Evolutionary conservation across 2,329 filamentous ascomycete species (phyloP).

Genomic region (Graphilbum fragrans): DNA sequence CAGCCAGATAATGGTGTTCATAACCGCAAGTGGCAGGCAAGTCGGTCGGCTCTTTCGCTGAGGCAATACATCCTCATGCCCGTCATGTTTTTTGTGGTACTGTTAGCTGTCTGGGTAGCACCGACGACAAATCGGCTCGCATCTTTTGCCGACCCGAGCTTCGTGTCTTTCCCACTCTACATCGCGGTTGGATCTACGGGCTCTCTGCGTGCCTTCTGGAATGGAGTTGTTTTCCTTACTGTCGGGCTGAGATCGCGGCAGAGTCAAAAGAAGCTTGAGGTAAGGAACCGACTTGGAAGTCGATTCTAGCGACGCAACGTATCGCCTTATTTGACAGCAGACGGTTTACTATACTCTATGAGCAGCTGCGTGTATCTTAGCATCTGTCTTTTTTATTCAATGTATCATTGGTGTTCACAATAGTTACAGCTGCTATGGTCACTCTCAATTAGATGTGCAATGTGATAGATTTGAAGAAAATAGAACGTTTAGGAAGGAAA

Average conservation of each 20-base stretch:
- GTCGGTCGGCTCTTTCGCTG: conserved; percentile 19
- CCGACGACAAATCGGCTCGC: conserved; percentile 23
- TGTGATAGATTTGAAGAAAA: too few species aligned
- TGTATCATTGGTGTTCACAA: too few species aligned
- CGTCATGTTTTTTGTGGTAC: conserved; percentile 21
- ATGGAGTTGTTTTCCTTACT: conserved; percentile 22
- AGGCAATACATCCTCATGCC: conserved; percentile 26
- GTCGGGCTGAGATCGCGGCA: conserved; percentile 20
- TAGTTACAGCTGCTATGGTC: too few species aligned
- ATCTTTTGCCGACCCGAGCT: conserved; percentile 16
- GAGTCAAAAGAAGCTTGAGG: conserved; percentile 4
- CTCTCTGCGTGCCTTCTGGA: conserved; percentile 24
- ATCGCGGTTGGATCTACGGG: conserved; percentile 20
- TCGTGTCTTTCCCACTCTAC: conserved; percentile 17
- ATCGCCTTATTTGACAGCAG: too few species aligned
- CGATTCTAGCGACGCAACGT: too few species aligned
- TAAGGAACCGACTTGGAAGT: too few species aligned
- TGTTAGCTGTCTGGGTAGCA: conserved; percentile 22
- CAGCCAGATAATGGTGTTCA: neutral
- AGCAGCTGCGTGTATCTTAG: too few species aligned
- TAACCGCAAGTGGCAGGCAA: conserved; percentile 6
- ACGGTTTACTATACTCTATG: too few species aligned
- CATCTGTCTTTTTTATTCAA: too few species aligned
- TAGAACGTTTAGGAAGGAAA: too few species aligned
- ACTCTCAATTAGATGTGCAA: too few species aligned